These are phyloP conservation scores for Dothistroma pini DNA, from an alignment of 2,329 filamentous ascomycete species.

Conservation along the genomic window DNA sequence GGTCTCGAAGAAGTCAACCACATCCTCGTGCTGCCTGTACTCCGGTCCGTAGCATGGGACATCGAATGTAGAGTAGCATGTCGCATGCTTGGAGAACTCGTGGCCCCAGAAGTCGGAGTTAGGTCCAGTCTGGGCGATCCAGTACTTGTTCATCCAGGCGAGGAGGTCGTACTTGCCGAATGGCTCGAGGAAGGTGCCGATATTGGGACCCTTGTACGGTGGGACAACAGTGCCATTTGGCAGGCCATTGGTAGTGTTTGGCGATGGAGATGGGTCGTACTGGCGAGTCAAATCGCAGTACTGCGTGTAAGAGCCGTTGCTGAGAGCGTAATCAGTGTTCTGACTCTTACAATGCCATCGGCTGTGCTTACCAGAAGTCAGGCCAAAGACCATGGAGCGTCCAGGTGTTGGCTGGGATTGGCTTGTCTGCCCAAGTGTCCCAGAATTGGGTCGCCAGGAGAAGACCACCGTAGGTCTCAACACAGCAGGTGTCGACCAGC, in stretches of 20 bases:
- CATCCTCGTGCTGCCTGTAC: constrained; percentile 55
- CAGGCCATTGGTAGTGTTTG: constrained; percentile 60
- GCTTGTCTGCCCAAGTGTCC: constrained; percentile 60
- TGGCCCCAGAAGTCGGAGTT: constrained; percentile 60
- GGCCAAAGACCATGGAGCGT: constrained; percentile 60
- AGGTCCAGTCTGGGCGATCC: constrained; percentile 56
- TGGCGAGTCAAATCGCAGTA: constrained; percentile 64
- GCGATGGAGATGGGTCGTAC: constrained; percentile 56
- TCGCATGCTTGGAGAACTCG: constrained; percentile 37
- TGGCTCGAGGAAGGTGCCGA: constrained; percentile 56
- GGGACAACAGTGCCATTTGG: constrained; percentile 51
- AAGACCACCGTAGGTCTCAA: constrained; percentile 62
- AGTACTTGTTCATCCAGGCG: constrained; percentile 63
- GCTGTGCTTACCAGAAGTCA: constrained; percentile 41
- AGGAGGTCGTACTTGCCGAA: constrained; percentile 60
- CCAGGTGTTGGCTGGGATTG: constrained; percentile 56
- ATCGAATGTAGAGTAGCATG: constrained; percentile 65
- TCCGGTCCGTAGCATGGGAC: constrained; percentile 60
- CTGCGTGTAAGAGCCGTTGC: constrained; percentile 58
- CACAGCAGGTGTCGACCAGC: constrained; percentile 58
- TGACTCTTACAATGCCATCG: background rate
- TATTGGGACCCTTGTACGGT: constrained; percentile 55
- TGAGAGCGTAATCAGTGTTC: constrained; percentile 4
- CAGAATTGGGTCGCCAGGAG: constrained; percentile 62
- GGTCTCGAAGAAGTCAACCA: constrained; percentile 62